These are phyloP conservation scores for Funneliformis caledonium DNA, from an alignment of 371 early-diverging fungal genomes.

Conservation along the genomic window DNA sequence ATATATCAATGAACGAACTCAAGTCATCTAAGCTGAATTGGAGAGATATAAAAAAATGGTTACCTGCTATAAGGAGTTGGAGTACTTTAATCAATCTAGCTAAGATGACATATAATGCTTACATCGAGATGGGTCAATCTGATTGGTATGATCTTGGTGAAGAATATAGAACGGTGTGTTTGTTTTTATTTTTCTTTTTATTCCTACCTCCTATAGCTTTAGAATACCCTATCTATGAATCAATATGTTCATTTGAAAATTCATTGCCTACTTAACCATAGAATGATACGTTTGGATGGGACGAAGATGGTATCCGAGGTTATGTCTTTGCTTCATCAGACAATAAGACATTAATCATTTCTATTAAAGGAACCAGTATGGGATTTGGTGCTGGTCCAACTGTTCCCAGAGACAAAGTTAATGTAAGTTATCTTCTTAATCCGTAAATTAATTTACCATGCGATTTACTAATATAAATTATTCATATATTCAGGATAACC, in stretches of 20 bases:
- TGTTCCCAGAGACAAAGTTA: constrained; percentile 79
- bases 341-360: constrained; percentile 75
- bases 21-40: constrained; percentile 17
- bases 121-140: constrained; percentile 52
- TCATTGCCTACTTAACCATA: constrained; percentile 42
- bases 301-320: constrained; percentile 87
- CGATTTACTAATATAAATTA: neutral
- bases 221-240: neutral
- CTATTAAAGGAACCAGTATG: constrained; percentile 93
- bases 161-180: constrained; percentile 70
- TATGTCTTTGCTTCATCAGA: constrained; percentile 80
- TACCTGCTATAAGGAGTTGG: constrained; percentile 43
- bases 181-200: neutral
- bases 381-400: constrained; percentile 79
- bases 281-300: constrained; percentile 88
- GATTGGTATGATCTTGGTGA: constrained; percentile 79
- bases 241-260: neutral
- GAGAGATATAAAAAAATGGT: neutral
- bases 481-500: constrained; percentile 73
- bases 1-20: neutral
- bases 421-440: constrained; percentile 54
- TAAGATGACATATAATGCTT: constrained; percentile 52
- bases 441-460: neutral
- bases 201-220: neutral
- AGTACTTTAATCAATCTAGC: constrained; percentile 45